Evolutionary conservation across 352 stramenopile species (phyloP).

Genomic region (Phytophthora colocasiae): DNA sequence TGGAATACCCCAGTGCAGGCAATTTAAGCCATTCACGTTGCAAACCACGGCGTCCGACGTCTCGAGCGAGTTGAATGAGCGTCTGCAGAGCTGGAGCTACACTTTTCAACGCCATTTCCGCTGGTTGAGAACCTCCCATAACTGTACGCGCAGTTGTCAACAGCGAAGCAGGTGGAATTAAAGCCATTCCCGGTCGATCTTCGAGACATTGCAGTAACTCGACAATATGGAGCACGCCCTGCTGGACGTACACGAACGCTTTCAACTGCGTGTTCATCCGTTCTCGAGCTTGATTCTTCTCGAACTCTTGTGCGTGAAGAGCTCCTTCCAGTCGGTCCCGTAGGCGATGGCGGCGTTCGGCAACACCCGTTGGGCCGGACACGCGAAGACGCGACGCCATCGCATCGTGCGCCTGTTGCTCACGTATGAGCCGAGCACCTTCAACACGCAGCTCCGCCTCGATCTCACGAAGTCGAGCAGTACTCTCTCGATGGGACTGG

Average conservation of each 20-base stretch:
- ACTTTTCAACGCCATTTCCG: conserved; percentile 29
- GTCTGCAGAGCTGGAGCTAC: conserved; percentile 32
- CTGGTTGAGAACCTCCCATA: conserved; percentile 31
- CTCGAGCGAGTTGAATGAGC: conserved; percentile 18
- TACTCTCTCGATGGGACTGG: conserved; percentile 43
- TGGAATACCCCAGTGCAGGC: conserved; percentile 22
- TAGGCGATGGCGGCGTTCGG: conserved; percentile 58
- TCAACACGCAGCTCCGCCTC: conserved; percentile 46
- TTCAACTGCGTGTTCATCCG: conserved; percentile 52
- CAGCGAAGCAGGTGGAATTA: conserved; percentile 13
- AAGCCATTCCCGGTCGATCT: conserved; percentile 27
- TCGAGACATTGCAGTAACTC: conserved; percentile 65
- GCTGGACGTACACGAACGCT: conserved; percentile 62
- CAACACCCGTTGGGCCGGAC: conserved; percentile 56
- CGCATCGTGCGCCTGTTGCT: conserved; percentile 34
- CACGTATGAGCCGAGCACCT: conserved; percentile 34
- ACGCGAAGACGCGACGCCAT: conserved; percentile 51
- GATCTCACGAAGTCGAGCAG: conserved; percentile 54
- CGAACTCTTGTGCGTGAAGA: conserved; percentile 42
- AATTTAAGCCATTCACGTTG: conserved; percentile 37
- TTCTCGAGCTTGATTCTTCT: conserved; percentile 51
- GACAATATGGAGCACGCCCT: conserved; percentile 63
- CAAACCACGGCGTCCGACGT: conserved; percentile 24
- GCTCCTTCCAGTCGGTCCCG: conserved; percentile 61
- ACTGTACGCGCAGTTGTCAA: conserved; percentile 13